Conservation (phyloP, 257 asterid genomes). For the Solanum clarkiae region DNA sequence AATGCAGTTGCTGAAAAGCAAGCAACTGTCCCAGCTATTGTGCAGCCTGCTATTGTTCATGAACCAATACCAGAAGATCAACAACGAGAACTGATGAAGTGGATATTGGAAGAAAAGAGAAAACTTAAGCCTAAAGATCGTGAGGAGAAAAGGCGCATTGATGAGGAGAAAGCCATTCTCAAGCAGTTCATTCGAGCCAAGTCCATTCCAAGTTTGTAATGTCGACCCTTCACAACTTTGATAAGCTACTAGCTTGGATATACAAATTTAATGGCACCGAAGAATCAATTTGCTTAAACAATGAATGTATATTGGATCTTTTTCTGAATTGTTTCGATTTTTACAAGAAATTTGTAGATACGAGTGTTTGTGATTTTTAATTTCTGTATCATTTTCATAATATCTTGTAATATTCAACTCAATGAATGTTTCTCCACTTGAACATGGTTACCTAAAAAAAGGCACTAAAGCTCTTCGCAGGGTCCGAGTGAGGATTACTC, state of each 20-base stretch:
- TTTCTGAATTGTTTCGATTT: neutral
- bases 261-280: neutral
- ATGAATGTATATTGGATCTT: neutral
- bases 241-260: neutral
- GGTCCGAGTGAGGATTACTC: neutral
- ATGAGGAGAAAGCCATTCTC: neutral
- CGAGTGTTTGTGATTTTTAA: neutral
- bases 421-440: neutral
- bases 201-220: neutral
- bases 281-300: neutral
- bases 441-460: neutral
- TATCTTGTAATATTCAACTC: neutral
- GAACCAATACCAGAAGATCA: neutral
- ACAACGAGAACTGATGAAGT: neutral
- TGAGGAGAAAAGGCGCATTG: neutral
- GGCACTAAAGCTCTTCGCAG: too few relatives aligned
- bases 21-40: neutral
- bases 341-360: neutral
- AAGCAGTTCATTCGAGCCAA: neutral
- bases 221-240: neutral
- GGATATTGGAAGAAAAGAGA: constrained; percentile 1
- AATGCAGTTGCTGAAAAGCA: neutral
- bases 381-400: neutral
- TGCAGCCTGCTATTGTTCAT: constrained; percentile 1
- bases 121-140: neutral